Percentiles rank a stretch among this genome's conserved stretches.
Evolutionary conservation across 1,284 basidiomycete genomes (phyloP).

Genomic region (Dichomitus squalens): DNA sequence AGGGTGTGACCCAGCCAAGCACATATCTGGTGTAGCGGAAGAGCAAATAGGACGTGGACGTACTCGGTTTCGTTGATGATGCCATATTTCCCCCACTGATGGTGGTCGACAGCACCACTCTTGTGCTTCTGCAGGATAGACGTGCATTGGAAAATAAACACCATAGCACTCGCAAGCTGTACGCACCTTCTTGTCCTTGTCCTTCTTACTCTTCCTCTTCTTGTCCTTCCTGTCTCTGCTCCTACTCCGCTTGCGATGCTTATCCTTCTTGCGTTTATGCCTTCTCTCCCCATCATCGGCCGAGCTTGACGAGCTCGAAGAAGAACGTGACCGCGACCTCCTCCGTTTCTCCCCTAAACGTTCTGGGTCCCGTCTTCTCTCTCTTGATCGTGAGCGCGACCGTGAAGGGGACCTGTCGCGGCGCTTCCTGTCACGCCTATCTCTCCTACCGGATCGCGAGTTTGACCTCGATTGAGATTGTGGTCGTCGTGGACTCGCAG

Average conservation of each 20-base stretch:
- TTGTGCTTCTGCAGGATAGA: slow-evolving; percentile 55
- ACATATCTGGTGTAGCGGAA: background rate
- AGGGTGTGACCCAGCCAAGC: background rate
- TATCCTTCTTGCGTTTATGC: slow-evolving; percentile 42
- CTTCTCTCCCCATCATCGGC: slow-evolving; percentile 44
- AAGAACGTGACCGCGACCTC: slow-evolving; percentile 34
- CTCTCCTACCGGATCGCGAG: slow-evolving; percentile 1
- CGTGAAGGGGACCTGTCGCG: slow-evolving; percentile 27
- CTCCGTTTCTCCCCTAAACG: slow-evolving; percentile 32
- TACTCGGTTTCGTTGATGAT: slow-evolving; percentile 83
- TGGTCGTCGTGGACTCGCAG: slow-evolving; percentile 4
- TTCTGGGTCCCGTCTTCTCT: slow-evolving; percentile 21
- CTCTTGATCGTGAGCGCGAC: slow-evolving; percentile 33
- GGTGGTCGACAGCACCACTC: slow-evolving; percentile 49
- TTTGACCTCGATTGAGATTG: background rate
- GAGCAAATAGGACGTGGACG: slow-evolving; percentile 38
- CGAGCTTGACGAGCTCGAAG: slow-evolving; percentile 39
- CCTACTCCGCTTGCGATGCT: slow-evolving; percentile 42
- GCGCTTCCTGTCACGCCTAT: slow-evolving; percentile 8
- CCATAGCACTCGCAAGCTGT: background rate
- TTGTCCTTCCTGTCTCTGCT: slow-evolving; percentile 49
- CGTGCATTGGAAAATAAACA: background rate
- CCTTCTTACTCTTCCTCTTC: slow-evolving; percentile 66
- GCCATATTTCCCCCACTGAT: slow-evolving; percentile 87
- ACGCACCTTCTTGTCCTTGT: slow-evolving; percentile 65